Percentiles rank a stretch among this genome's conserved stretches.
phyloP scores from a whole-genome alignment of 176 grass and related monocot genomes.

The Musa schizocarpa region DNA sequence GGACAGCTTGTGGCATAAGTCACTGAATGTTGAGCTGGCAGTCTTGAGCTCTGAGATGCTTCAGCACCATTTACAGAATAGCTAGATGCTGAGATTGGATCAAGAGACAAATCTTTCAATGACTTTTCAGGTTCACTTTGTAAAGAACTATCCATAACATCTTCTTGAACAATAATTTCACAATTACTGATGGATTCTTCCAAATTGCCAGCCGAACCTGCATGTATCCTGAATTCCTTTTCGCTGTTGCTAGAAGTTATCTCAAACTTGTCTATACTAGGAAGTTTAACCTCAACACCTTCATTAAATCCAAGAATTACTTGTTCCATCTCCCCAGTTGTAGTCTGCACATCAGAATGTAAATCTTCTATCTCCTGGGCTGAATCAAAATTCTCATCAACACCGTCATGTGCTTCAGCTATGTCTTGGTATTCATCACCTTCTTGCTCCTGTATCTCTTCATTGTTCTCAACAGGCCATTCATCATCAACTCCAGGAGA shows the following conservation, averaged over 20 bases:
- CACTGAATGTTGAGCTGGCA: slow-evolving; percentile 19
- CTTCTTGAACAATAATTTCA: slow-evolving; percentile 3
- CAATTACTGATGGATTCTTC: slow-evolving; percentile 32
- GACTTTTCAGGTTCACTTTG: slow-evolving; percentile 53
- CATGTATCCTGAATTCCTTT: slow-evolving; percentile 24
- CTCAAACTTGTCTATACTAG: slow-evolving; percentile 48
- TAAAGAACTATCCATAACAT: slow-evolving; percentile 20
- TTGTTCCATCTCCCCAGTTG: slow-evolving; percentile 1
- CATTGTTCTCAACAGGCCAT: slow-evolving; percentile 60
- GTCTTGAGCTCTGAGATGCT: slow-evolving; percentile 20
- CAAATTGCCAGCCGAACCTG: slow-evolving; percentile 16
- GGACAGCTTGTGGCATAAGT: slow-evolving; percentile 39
- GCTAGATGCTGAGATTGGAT: slow-evolving; percentile 22
- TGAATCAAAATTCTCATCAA: slow-evolving; percentile 53
- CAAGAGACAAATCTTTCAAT: slow-evolving; percentile 53
- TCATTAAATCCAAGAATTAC: slow-evolving; percentile 94
- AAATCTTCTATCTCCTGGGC: slow-evolving; percentile 47
- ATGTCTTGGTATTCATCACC: slow-evolving; percentile 43
- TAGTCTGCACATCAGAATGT: slow-evolving; percentile 13
- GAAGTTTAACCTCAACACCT: slow-evolving; percentile 88
- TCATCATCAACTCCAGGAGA: slow-evolving; percentile 60
- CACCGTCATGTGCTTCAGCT: slow-evolving; percentile 52
- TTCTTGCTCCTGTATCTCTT: slow-evolving; percentile 35
- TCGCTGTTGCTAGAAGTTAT: slow-evolving; percentile 36
- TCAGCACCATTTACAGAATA: slow-evolving; percentile 23